Conservation (phyloP, 129 eudicot species). For the Escallonia rubra region DNA sequence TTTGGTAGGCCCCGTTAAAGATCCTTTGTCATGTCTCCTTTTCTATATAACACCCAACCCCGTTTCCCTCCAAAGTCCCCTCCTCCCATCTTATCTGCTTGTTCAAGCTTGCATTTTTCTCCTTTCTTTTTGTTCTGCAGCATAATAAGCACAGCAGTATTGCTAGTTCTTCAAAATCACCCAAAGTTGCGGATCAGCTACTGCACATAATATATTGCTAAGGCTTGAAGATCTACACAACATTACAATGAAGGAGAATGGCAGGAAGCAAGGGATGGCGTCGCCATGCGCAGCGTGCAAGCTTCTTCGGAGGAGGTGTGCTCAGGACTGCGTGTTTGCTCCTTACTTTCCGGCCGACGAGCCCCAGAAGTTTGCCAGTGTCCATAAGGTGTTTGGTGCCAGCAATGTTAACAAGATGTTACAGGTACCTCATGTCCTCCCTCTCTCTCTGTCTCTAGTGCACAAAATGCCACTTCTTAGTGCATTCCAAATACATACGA, state of each 20-base stretch:
- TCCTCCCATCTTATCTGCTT: constrained; percentile 2
- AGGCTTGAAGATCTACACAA: not conserved
- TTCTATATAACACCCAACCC: constrained; percentile 42
- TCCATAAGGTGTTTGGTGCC: constrained; percentile 91
- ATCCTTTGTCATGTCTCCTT: constrained; percentile 31
- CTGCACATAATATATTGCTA: not conserved
- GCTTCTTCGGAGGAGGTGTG: constrained; percentile 71
- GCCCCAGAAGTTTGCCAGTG: constrained; percentile 82
- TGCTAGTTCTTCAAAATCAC: too few species aligned
- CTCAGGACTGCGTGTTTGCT: constrained; percentile 73
- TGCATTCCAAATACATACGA: too few species aligned
- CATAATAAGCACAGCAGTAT: too few species aligned
- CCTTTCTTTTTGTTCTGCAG: constrained; percentile 2
- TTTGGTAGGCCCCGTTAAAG: constrained; percentile 40
- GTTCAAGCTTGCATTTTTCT: not conserved
- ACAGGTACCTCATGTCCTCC: constrained; percentile 36
- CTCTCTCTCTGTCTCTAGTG: not conserved
- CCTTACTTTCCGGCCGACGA: constrained; percentile 85
- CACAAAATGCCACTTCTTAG: too few species aligned
- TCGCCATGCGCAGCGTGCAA: constrained; percentile 89
- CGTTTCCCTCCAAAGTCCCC: constrained; percentile 29
- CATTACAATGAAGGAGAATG: constrained; percentile 48
- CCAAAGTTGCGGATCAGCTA: not conserved
- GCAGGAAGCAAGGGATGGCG: constrained; percentile 73
- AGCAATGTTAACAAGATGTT: constrained; percentile 96